These are phyloP conservation scores for Ormosia emarginata DNA, from an alignment of 306 rosid genomes.

Conservation along the genomic window DNA sequence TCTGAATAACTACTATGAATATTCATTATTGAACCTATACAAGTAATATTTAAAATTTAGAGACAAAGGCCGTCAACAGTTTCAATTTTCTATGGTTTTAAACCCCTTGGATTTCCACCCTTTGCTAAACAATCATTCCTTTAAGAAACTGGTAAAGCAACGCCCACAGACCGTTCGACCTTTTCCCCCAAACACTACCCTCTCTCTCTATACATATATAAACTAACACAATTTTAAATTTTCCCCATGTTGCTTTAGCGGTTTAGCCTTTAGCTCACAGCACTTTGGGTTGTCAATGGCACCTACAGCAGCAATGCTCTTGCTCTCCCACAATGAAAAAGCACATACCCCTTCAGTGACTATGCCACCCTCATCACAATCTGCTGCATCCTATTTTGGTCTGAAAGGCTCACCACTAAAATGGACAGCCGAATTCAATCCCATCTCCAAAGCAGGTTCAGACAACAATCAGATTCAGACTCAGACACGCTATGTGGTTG, in stretches of 20 bases:
- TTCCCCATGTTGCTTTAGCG: neutral
- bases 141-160: neutral
- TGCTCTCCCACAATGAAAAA: constrained; percentile 19
- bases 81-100: constrained; percentile 18
- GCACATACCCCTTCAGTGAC: neutral
- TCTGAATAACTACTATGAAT: neutral
- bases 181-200: neutral
- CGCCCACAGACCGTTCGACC: constrained; percentile 19
- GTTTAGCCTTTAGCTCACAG: neutral
- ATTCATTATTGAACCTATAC: neutral
- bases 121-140: neutral
- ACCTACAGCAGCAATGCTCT: constrained; percentile 39
- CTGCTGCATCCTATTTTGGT: constrained; percentile 12
- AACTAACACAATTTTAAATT: neutral
- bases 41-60: neutral
- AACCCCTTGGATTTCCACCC: neutral
- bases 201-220: neutral
- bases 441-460: neutral
- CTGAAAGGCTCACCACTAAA: constrained; percentile 14
- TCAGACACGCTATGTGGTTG: neutral
- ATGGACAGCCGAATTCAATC: neutral
- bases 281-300: constrained; percentile 10
- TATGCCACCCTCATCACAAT: neutral
- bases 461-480: neutral
- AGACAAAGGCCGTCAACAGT: neutral